phyloP scores from a whole-genome alignment of 2,329 filamentous ascomycete species.

The Leptographium radiaticola region DNA sequence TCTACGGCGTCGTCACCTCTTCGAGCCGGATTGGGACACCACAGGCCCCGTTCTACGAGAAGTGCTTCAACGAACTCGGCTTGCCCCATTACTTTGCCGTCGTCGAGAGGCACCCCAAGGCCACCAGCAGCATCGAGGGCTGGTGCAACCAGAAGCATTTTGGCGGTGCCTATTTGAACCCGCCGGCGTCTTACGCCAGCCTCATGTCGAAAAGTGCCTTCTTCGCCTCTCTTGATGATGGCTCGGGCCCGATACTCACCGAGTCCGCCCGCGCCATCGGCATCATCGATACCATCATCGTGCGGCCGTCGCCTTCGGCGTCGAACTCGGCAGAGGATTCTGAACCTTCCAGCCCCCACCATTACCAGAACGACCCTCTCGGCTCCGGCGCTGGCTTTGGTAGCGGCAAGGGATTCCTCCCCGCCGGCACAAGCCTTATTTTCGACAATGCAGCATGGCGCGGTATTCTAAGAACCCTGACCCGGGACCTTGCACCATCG shows the following conservation, averaged over 20 bases:
- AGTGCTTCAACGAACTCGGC: conserved; percentile 70
- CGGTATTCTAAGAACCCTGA: conserved; percentile 70
- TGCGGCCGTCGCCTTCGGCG: conserved; percentile 34
- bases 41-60: conserved; percentile 76
- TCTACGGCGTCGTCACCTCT: conserved; percentile 67
- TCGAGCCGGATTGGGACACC: conserved; percentile 50
- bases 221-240: conserved; percentile 35
- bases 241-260: conserved; percentile 46
- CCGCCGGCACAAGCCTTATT: conserved; percentile 44
- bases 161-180: conserved; percentile 70
- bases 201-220: conserved; percentile 43
- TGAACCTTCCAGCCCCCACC: conserved; percentile 33
- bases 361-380: conserved; percentile 17
- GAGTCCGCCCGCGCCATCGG: conserved; percentile 69
- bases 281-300: conserved; percentile 69
- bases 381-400: conserved; percentile 1
- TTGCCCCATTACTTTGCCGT: conserved; percentile 70
- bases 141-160: conserved; percentile 64
- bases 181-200: conserved; percentile 48
- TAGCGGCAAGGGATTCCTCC: conserved; percentile 19
- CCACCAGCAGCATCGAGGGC: conserved; percentile 52
- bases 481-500: conserved; percentile 68
- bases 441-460: conserved; percentile 81
- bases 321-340: conserved; percentile 32
- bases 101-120: conserved; percentile 56